Evolutionary conservation across 441 rosid genomes (phyloP).

Genomic region (Oxalis stricta): DNA sequence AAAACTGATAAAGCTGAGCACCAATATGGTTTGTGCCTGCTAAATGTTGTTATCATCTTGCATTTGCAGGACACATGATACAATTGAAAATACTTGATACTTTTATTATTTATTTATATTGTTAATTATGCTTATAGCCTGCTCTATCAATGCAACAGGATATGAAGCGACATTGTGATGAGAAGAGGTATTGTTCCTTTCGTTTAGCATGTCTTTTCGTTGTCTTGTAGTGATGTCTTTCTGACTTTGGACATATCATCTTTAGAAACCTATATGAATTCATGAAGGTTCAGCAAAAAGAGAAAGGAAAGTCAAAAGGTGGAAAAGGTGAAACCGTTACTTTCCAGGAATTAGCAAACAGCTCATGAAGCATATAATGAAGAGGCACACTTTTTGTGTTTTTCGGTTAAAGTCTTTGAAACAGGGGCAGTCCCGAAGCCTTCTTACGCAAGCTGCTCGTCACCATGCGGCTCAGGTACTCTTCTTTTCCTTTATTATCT

Average conservation of each 20-base stretch:
- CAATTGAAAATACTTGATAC: no score
- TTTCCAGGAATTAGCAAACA: slow-evolving; percentile 45
- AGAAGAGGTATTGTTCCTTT: slow-evolving; percentile 57
- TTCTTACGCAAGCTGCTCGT: slow-evolving; percentile 84
- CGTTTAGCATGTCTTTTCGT: slow-evolving; percentile 4
- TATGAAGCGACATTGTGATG: slow-evolving; percentile 97
- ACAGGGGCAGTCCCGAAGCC: slow-evolving; percentile 88
- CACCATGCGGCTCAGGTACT: slow-evolving; percentile 98
- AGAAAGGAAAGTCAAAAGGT: slow-evolving; percentile 65
- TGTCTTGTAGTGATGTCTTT: slow-evolving; percentile 7
- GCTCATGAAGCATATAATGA: slow-evolving; percentile 72
- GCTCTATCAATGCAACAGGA: slow-evolving; percentile 44
- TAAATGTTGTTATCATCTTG: not conserved
- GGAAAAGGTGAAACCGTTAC: slow-evolving; percentile 53
- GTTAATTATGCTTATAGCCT: slow-evolving; percentile 6
- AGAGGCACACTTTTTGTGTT: slow-evolving; percentile 71
- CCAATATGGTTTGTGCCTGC: no score
- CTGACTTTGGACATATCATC: slow-evolving; percentile 19
- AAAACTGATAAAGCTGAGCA: no score
- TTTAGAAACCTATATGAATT: slow-evolving; percentile 67
- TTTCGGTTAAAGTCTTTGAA: slow-evolving; percentile 88
- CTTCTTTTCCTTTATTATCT: not conserved
- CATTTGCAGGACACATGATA: no score
- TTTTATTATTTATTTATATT: not conserved
- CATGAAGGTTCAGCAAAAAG: slow-evolving; percentile 70